A percentile compares a stretch with the other conserved stretches of the same genome.
These are phyloP conservation scores for Atalantia buxifolia DNA, from an alignment of 345 rosid species.

Conservation along the genomic window DNA sequence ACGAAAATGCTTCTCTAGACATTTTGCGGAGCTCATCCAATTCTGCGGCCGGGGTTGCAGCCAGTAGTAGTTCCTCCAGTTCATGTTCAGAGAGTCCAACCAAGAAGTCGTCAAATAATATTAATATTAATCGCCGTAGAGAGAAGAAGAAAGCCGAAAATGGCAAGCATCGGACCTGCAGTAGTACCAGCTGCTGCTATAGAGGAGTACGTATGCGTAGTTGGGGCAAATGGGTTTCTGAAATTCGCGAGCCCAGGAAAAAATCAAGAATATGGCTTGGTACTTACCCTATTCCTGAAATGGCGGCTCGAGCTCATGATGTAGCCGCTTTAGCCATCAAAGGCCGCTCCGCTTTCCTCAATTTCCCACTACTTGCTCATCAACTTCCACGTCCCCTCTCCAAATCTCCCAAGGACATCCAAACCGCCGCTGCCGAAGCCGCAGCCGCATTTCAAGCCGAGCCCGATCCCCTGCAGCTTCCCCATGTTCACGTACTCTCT, in stretches of 20 bases:
- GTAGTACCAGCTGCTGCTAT: conserved; percentile 5
- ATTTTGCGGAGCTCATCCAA: conserved; percentile 17
- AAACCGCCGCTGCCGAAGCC: conserved; percentile 50
- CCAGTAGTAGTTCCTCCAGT: conserved; percentile 5
- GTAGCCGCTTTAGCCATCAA: conserved; percentile 76
- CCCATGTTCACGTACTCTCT: neutral
- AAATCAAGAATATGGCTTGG: conserved; percentile 90
- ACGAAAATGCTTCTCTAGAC: conserved; percentile 30
- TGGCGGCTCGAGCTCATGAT: conserved; percentile 89
- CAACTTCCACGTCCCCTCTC: conserved; percentile 54
- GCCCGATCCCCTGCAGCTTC: conserved; percentile 25
- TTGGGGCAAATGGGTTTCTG: conserved; percentile 95
- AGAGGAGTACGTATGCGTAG: conserved; percentile 76
- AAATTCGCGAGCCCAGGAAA: conserved; percentile 72
- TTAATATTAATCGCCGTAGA: neutral
- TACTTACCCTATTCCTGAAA: conserved; percentile 67
- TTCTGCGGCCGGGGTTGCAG: conserved; percentile 10
- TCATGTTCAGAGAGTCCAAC: conserved; percentile 15
- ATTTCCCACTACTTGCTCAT: conserved; percentile 49
- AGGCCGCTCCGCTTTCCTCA: conserved; percentile 58
- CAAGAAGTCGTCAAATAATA: too few species aligned
- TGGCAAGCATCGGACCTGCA: conserved; percentile 37
- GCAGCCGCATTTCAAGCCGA: conserved; percentile 34
- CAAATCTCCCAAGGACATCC: conserved; percentile 57
- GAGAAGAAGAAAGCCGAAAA: conserved; percentile 30